phyloP scores from a whole-genome alignment of 768 basidiomycete genomes.

The Aureoboletus auriporus region DNA sequence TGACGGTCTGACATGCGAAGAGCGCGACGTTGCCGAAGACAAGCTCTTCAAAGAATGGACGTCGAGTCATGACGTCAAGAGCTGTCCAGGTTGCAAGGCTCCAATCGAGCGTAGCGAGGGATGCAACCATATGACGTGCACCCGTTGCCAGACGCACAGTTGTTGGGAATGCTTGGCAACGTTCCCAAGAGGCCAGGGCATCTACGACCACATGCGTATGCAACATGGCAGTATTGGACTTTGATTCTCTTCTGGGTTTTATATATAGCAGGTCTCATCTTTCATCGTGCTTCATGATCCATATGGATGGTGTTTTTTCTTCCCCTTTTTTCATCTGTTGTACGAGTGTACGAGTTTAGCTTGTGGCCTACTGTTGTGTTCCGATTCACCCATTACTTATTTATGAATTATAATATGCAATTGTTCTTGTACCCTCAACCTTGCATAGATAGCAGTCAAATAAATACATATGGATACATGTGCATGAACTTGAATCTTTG shows the following conservation, averaged over 20 bases:
- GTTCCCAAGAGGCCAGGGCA: constrained; percentile 61
- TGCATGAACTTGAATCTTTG: not conserved
- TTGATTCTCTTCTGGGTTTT: constrained; percentile 1
- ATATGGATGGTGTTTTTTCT: not conserved
- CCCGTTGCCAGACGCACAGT: constrained; percentile 67
- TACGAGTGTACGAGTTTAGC: constrained; percentile 18
- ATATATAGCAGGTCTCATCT: not conserved
- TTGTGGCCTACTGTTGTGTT: not conserved
- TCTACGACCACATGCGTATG: constrained; percentile 75
- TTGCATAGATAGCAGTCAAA: constrained; percentile 11
- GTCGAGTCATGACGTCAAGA: constrained; percentile 59
- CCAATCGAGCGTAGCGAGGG: constrained; percentile 71
- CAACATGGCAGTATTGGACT: constrained; percentile 64
- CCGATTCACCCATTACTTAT: constrained; percentile 8
- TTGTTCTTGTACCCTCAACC: not conserved
- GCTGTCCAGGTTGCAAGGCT: constrained; percentile 68
- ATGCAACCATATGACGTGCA: constrained; percentile 84
- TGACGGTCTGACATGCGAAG: constrained; percentile 62
- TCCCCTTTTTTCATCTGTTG: constrained; percentile 5
- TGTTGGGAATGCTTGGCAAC: constrained; percentile 79
- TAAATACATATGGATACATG: constrained; percentile 14
- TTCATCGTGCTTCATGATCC: not conserved
- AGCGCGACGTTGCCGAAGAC: constrained; percentile 49
- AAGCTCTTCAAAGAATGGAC: constrained; percentile 64
- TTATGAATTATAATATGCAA: constrained; percentile 26